Evolutionary conservation across 169 alveolate genomes (phyloP).

Genomic region (Amoebophrya sp.): DNA sequence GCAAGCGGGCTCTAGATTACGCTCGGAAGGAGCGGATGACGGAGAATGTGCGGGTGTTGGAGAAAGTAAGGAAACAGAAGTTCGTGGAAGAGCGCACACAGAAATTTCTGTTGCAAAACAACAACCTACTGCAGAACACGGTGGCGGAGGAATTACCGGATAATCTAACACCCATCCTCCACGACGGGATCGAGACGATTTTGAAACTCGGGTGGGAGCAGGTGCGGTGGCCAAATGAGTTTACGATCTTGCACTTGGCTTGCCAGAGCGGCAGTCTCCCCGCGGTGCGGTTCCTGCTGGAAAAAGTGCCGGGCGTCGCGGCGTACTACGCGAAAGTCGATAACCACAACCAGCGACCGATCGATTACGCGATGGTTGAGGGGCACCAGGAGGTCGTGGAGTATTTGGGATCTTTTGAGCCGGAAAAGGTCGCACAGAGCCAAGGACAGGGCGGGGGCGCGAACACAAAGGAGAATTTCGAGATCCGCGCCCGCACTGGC

Average conservation of each 20-base stretch:
- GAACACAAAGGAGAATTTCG: too few relatives aligned
- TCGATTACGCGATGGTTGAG: neutral
- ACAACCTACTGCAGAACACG: neutral
- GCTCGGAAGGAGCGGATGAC: neutral
- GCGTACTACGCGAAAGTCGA: neutral
- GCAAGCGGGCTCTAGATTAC: neutral
- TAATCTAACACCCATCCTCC: neutral
- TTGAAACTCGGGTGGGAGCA: neutral
- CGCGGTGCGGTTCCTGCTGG: neutral
- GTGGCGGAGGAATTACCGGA: neutral
- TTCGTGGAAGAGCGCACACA: neutral
- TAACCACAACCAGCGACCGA: neutral
- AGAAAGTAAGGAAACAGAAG: neutral
- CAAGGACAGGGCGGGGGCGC: too few relatives aligned
- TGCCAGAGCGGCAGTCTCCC: neutral
- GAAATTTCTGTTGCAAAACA: neutral
- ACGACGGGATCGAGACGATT: neutral
- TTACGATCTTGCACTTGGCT: neutral
- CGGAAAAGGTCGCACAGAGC: too few relatives aligned
- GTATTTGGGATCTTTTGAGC: neutral
- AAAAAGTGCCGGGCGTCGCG: neutral
- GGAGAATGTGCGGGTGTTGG: neutral
- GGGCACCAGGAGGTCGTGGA: neutral
- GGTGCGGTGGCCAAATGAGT: neutral
- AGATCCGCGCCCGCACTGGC: too few relatives aligned